Evolutionary conservation across 2,329 filamentous ascomycete genomes (phyloP).

Genomic region (Ceratocystis alfenasii): DNA sequence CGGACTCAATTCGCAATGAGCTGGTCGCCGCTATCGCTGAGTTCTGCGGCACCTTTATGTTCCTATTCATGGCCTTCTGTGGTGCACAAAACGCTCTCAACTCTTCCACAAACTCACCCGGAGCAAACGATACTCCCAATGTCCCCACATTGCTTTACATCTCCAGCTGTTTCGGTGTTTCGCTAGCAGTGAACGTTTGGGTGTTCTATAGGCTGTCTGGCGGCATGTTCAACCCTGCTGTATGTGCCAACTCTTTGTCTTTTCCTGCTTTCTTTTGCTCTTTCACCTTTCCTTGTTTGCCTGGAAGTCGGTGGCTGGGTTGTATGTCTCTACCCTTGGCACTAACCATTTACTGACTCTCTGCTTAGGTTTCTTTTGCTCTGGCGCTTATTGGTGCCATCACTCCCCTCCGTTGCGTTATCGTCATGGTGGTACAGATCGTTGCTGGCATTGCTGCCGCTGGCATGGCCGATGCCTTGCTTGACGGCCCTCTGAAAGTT

Average conservation of each 20-base stretch:
- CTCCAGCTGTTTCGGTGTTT: conserved; percentile 38
- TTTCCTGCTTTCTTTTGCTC: not conserved
- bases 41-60: conserved; percentile 43
- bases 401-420: conserved; percentile 38
- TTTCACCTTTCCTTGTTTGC: not conserved
- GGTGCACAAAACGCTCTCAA: conserved; percentile 29
- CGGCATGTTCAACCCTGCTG: conserved; percentile 41
- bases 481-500: conserved; percentile 46
- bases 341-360: not conserved
- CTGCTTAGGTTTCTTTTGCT: conserved; percentile 41
- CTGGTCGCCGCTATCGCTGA: conserved; percentile 37
- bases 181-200: conserved; percentile 44
- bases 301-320: not conserved
- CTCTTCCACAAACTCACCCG: conserved; percentile 18
- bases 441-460: conserved; percentile 47
- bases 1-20: conserved; percentile 27
- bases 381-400: conserved; percentile 48
- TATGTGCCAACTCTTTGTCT: conserved; percentile 27
- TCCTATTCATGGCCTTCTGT: conserved; percentile 36
- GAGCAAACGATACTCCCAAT: conserved; percentile 24
- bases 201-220: conserved; percentile 44
- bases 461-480: conserved; percentile 43
- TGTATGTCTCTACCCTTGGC: not conserved
- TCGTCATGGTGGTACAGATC: conserved; percentile 46
- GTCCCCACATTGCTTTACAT: conserved; percentile 35